phyloP scores from a whole-genome alignment of 2,329 filamentous ascomycete genomes.

The Aspergillus glaucus region DNA sequence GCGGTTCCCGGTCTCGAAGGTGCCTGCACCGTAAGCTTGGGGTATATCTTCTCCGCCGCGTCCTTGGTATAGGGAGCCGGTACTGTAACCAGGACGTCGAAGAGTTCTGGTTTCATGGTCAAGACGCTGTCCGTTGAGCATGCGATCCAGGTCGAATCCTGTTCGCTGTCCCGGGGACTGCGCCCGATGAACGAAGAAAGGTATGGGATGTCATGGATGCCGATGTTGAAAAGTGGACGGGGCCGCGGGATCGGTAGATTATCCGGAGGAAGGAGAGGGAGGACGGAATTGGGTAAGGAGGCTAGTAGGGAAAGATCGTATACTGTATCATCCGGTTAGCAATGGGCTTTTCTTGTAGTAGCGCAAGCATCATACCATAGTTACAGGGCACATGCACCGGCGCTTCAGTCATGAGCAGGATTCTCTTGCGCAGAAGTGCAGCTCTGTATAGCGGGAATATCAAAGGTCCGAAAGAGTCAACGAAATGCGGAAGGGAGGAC shows the following conservation, averaged over 20 bases:
- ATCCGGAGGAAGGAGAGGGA: conserved; percentile 60
- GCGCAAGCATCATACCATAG: conserved; percentile 59
- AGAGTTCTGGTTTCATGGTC: conserved; percentile 75
- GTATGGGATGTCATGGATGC: conserved; percentile 83
- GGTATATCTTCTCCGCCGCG: conserved; percentile 62
- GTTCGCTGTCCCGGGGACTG: conserved; percentile 22
- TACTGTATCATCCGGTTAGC: conserved; percentile 48
- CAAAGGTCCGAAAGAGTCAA: conserved; percentile 82
- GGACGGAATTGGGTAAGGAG: conserved; percentile 71
- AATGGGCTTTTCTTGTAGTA: conserved; percentile 2
- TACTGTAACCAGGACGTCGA: conserved; percentile 82
- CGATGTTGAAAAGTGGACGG: conserved; percentile 82
- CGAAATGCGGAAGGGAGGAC: conserved; percentile 67
- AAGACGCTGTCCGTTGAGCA: conserved; percentile 95
- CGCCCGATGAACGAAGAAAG: conserved; percentile 60
- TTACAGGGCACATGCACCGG: conserved; percentile 83
- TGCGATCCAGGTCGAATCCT: conserved; percentile 71
- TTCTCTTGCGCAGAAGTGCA: conserved; percentile 76
- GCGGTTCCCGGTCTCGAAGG: conserved; percentile 50
- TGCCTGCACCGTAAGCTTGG: conserved; percentile 59
- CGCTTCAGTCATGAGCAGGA: conserved; percentile 77
- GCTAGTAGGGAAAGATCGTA: conserved; percentile 92
- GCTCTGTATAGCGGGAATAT: conserved; percentile 88
- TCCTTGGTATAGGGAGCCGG: conserved; percentile 57
- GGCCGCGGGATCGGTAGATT: conserved; percentile 59